These are phyloP conservation scores for Zalaria sp. DNA, from an alignment of 2,329 filamentous ascomycete genomes.

Conservation along the genomic window DNA sequence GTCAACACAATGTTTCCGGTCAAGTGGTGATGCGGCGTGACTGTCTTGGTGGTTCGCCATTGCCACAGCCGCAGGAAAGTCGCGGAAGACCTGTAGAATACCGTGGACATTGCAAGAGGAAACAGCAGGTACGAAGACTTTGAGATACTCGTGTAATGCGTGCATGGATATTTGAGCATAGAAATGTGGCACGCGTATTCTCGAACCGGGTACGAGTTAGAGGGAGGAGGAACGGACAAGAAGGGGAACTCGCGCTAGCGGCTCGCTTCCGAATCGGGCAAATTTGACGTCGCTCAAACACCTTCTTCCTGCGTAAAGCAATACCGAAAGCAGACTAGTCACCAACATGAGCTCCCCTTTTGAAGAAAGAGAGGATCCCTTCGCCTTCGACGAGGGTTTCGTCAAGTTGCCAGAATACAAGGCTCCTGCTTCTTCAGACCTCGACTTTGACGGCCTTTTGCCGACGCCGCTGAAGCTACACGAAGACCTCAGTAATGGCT, in stretches of 20 bases:
- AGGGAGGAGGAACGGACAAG: no score
- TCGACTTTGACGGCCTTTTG: constrained; percentile 63
- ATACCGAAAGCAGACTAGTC: background rate
- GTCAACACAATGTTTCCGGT: no score
- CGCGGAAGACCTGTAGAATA: no score
- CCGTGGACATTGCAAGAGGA: no score
- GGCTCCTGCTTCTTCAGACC: constrained; percentile 32
- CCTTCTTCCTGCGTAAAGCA: background rate
- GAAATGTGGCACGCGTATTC: no score
- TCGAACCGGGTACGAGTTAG: no score
- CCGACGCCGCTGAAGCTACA: constrained; percentile 55
- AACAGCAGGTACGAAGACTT: no score
- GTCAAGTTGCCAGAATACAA: constrained; percentile 40
- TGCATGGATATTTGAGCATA: no score
- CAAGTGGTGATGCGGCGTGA: no score
- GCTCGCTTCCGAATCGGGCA: background rate
- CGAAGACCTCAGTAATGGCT: constrained; percentile 76
- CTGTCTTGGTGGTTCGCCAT: no score
- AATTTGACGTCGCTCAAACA: background rate
- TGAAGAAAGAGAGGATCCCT: constrained; percentile 1
- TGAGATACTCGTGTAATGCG: no score
- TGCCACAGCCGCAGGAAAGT: no score
- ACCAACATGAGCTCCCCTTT: constrained; percentile 1
- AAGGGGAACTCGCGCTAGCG: background rate
- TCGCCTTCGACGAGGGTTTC: constrained; percentile 36